Evolutionary conservation across 23 red algal genomes (phyloP).

Genomic region (Porphyridium purpureum): DNA sequence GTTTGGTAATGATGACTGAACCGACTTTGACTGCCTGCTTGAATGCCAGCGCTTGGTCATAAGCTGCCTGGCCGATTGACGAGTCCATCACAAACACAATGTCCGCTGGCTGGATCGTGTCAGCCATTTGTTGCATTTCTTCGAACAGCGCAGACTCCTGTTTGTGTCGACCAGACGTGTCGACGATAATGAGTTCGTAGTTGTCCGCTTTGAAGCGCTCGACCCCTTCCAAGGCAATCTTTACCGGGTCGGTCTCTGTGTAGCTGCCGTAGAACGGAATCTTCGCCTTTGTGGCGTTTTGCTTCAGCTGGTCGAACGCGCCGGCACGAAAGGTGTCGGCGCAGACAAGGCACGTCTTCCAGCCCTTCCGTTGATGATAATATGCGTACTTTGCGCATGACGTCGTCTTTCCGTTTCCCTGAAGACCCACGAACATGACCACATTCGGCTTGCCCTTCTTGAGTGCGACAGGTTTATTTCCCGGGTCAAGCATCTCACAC

Average conservation of each 20-base stretch:
- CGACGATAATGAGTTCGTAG: constrained; percentile 87
- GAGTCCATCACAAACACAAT: constrained; percentile 98
- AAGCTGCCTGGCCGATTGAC: constrained; percentile 85
- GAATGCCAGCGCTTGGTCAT: constrained; percentile 92
- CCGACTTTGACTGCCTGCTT: constrained; percentile 58
- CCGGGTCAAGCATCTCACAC: constrained; percentile 83
- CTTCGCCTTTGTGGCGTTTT: constrained; percentile 80
- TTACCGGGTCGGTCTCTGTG: constrained; percentile 80
- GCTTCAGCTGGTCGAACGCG: constrained; percentile 94
- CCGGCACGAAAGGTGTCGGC: constrained; percentile 98
- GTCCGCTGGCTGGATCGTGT: constrained; percentile 45
- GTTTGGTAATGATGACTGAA: constrained; percentile 90
- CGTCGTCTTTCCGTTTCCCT: constrained; percentile 98
- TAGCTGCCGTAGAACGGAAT: constrained; percentile 92
- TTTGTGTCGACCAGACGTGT: constrained; percentile 94
- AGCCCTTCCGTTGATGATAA: constrained; percentile 81
- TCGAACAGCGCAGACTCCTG: constrained; percentile 89
- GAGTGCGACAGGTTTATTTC: constrained; percentile 26
- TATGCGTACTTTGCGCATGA: constrained; percentile 91
- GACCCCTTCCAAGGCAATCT: constrained; percentile 75
- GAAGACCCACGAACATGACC: constrained; percentile 97
- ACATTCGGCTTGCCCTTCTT: constrained; percentile 72
- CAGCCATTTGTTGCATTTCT: constrained; percentile 91
- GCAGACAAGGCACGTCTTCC: constrained; percentile 81
- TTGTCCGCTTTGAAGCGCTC: constrained; percentile 53